Evolutionary conservation across 2,329 filamentous ascomycete genomes (phyloP).

Genomic region (Exophiala phaeomuriformis): DNA sequence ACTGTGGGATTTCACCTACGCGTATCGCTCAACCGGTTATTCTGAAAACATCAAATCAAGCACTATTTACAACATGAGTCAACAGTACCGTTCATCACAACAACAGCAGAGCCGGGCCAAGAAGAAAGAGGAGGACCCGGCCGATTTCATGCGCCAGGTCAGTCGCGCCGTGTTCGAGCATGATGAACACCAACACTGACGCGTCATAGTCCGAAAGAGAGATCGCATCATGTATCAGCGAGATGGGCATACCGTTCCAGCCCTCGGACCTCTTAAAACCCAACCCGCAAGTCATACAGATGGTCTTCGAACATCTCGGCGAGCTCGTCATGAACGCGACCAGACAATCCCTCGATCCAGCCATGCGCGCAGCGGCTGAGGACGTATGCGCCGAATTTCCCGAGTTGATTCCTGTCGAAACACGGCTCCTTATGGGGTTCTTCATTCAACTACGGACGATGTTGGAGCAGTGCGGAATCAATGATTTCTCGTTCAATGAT

Average conservation of each 20-base stretch:
- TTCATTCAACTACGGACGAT: conserved; percentile 75
- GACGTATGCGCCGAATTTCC: conserved; percentile 73
- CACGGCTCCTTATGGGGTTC: conserved; percentile 91
- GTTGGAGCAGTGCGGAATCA: conserved; percentile 77
- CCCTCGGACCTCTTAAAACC: conserved; percentile 85
- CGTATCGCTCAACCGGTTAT: background rate
- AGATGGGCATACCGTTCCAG: conserved; percentile 87
- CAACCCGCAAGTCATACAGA: conserved; percentile 88
- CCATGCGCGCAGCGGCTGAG: conserved; percentile 86
- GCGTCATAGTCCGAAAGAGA: conserved; percentile 59
- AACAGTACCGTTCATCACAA: conserved; percentile 40
- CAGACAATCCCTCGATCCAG: conserved; percentile 85
- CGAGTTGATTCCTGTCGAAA: conserved; percentile 78
- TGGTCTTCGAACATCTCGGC: conserved; percentile 96
- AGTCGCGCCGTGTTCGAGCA: conserved; percentile 13
- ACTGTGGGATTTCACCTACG: background rate
- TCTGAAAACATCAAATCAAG: conserved; percentile 28
- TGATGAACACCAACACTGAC: conserved; percentile 4
- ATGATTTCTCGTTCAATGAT: conserved; percentile 89
- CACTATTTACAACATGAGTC: conserved; percentile 45
- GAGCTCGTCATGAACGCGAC: conserved; percentile 91
- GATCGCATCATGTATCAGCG: conserved; percentile 93
- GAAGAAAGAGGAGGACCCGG: conserved; percentile 52
- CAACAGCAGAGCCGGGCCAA: conserved; percentile 43
- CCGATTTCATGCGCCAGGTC: conserved; percentile 53